Evolutionary conservation across 352 stramenopile genomes (phyloP), one percentile per base, ranked within the genome.

Genomic region (Detonula confervacea): DNA sequence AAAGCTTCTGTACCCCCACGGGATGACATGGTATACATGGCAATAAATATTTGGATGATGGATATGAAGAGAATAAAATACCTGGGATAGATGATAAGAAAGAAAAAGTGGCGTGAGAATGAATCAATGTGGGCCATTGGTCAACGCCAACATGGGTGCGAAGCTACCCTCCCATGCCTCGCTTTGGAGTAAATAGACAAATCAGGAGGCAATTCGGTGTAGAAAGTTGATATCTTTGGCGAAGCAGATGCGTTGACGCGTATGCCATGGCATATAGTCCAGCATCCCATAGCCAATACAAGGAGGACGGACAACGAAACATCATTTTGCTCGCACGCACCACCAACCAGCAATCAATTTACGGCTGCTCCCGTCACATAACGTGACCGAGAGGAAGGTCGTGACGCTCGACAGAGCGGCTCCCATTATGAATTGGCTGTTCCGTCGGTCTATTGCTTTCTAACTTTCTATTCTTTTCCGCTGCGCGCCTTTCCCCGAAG

Each of bases 271-370:
- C n/a, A n/a, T n/a, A n/a, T n/a, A n/a, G n/a, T n/a, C n/a, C n/a
- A n/a, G n/a, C n/a, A n/a, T n/a, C n/a, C n/a, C n/a, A n/a, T n/a
- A n/a, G n/a, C n/a, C n/a, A n/a, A n/a, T n/a, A n/a, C n/a, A n/a
- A n/a, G n/a, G n/a, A n/a, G n/a, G n/a, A n/a, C n/a, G n/a, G 46
- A 55, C 46, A 2, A 16, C 3, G 3, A 27, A 55, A 27, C n/a
- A n/a, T 37, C 30, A 29, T n/a, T n/a, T n/a, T n/a, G n/a, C n/a
- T n/a, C n/a, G n/a, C 9, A 87, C 87, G 20, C 85, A 92, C 87
- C 87, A 92, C 87, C 87, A 92, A 56, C 87, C 87, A 18, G 87
- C 87, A 81, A 92, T 92, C 16, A 92, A 77, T 70, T 87, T 87
- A 51, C 87, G 63, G 27, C 78, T 86, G 0, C 81, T 90, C 46